A percentile compares a stretch with the other conserved stretches of the same genome.
Evolutionary conservation across 2,329 filamentous ascomycete genomes (phyloP).

Genomic region (Neurospora sp.): DNA sequence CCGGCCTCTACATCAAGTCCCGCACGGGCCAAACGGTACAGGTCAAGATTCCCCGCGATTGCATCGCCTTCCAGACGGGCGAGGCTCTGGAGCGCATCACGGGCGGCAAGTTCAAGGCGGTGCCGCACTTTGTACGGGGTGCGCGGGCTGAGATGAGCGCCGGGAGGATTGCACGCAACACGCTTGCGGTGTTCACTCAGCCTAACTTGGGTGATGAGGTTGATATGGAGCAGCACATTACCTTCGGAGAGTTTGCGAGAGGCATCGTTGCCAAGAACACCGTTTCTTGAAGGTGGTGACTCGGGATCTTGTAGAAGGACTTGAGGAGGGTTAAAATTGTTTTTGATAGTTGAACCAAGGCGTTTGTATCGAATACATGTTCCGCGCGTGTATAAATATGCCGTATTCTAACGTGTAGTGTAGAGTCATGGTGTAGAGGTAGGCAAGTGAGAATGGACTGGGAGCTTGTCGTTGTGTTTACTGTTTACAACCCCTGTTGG

Average conservation of each 20-base stretch:
- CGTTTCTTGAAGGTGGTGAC: conserved; percentile 23
- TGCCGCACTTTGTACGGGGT: conserved; percentile 89
- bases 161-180: conserved; percentile 64
- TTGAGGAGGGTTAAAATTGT: neutral
- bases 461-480: neutral
- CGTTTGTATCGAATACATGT: neutral
- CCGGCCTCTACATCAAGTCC: conserved; percentile 90
- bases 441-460: neutral
- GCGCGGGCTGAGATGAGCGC: conserved; percentile 45
- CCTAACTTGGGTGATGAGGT: conserved; percentile 79
- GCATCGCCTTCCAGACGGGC: conserved; percentile 92
- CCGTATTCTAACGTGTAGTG: neutral
- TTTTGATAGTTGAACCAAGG: neutral
- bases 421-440: neutral
- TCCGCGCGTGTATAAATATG: neutral
- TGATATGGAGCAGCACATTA: conserved; percentile 55
- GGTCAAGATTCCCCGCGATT: conserved; percentile 82
- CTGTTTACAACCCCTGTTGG: neutral
- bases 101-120: conserved; percentile 80
- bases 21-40: conserved; percentile 76
- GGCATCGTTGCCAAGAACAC: conserved; percentile 52
- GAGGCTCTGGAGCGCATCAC: conserved; percentile 89
- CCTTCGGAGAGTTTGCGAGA: conserved; percentile 67
- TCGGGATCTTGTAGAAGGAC: neutral
- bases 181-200: conserved; percentile 92